Percentiles rank a stretch among this genome's conserved stretches.
Conservation (phyloP, 768 basidiomycete species). For the Serendipita indica region DNA sequence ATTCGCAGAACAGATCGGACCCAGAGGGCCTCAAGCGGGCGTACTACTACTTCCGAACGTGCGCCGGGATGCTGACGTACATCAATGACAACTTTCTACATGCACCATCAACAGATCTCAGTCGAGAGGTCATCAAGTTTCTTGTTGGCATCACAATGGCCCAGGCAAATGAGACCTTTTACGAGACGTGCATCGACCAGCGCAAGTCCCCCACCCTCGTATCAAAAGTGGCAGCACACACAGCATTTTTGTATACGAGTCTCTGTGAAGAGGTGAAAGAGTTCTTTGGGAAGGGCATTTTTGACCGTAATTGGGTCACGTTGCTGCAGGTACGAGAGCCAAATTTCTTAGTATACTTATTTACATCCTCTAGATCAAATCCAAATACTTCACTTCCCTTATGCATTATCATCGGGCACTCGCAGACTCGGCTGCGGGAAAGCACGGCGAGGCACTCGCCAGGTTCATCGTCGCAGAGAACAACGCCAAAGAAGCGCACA, state of each 20-base stretch:
- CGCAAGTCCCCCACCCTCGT: constrained; percentile 71
- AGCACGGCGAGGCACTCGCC: constrained; percentile 76
- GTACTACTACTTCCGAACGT: constrained; percentile 79
- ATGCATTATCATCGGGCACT: constrained; percentile 76
- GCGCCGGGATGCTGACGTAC: constrained; percentile 94
- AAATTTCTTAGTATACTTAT: not conserved
- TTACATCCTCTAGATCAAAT: constrained; percentile 49
- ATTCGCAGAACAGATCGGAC: constrained; percentile 69
- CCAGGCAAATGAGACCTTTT: constrained; percentile 91
- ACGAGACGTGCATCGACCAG: constrained; percentile 87
- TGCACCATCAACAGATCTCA: constrained; percentile 89
- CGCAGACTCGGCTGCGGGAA: constrained; percentile 57
- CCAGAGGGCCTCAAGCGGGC: constrained; percentile 88
- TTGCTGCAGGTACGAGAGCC: constrained; percentile 49
- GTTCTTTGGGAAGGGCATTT: constrained; percentile 90
- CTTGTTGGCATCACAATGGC: constrained; percentile 76
- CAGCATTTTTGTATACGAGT: constrained; percentile 63
- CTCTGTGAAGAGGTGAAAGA: constrained; percentile 91
- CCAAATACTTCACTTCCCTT: constrained; percentile 76
- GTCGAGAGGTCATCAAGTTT: constrained; percentile 87
- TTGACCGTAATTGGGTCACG: constrained; percentile 88
- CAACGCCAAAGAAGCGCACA: constrained; percentile 69
- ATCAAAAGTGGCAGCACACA: constrained; percentile 71
- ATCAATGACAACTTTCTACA: constrained; percentile 99
- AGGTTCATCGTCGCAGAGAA: constrained; percentile 64